Conservation (phyloP, 2,329 filamentous ascomycete genomes). For the Tolypocladium nubicola region DNA sequence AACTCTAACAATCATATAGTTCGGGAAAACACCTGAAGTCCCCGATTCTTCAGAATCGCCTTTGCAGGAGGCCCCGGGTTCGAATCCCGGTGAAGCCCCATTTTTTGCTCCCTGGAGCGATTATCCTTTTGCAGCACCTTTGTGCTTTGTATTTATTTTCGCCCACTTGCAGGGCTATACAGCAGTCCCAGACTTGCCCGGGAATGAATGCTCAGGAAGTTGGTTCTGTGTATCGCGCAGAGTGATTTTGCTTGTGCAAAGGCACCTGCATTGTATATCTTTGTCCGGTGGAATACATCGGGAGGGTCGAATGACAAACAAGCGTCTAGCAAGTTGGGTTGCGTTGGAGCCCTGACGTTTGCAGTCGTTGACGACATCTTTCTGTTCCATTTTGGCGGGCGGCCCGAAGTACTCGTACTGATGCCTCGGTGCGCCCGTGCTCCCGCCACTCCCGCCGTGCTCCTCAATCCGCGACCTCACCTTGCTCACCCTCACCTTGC, state of each 20-base stretch:
- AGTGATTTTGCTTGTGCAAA: too few species aligned
- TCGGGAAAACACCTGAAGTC: slow-evolving; percentile 5
- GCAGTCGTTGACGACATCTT: too few species aligned
- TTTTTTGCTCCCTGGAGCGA: slow-evolving; percentile 1
- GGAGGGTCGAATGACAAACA: neutral
- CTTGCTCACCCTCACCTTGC: neutral
- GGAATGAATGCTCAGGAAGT: too few species aligned
- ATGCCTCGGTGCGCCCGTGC: neutral
- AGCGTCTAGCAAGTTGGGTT: neutral
- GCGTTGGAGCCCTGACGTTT: neutral
- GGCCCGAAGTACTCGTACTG: too few species aligned
- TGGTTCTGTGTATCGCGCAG: too few species aligned
- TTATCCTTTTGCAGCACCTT: neutral
- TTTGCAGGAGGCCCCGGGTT: slow-evolving; percentile 12
- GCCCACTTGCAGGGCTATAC: too few species aligned
- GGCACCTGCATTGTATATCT: too few species aligned
- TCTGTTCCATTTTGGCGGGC: too few species aligned
- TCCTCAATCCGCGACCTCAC: neutral
- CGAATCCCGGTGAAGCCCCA: slow-evolving; percentile 10
- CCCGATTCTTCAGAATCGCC: slow-evolving; percentile 9
- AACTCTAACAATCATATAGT: neutral
- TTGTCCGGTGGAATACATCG: neutral
- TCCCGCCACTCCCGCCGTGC: neutral
- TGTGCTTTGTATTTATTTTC: neutral
- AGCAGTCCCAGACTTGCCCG: too few species aligned